A percentile compares a stretch with the other conserved stretches of the same genome.
phyloP scores from a whole-genome alignment of 148 eudicot genomes.

The Nepenthes gracilis region DNA sequence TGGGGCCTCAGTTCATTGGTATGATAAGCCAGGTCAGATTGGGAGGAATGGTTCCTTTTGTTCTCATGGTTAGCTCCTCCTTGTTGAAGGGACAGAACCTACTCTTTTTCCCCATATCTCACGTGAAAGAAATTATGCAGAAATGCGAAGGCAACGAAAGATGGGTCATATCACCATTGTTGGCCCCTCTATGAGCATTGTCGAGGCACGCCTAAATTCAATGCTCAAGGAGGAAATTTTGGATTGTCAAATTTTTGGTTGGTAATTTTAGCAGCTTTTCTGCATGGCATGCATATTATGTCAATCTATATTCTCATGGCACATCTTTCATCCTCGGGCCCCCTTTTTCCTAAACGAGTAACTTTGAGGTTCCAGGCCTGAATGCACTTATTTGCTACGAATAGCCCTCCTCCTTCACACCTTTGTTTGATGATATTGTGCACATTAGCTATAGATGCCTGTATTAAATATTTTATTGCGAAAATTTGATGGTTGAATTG shows the following conservation, averaged over 20 bases:
- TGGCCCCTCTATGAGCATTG: constrained; percentile 62
- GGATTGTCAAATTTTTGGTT: constrained; percentile 33
- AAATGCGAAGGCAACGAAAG: constrained; percentile 83
- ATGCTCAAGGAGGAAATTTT: constrained; percentile 37
- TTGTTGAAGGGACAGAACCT: background rate
- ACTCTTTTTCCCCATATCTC: background rate
- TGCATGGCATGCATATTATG: background rate
- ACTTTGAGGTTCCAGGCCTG: no score
- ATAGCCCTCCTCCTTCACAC: no score
- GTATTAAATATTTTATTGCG: no score
- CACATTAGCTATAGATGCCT: no score
- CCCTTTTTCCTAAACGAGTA: no score
- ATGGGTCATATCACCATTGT: constrained; percentile 89
- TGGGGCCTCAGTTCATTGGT: constrained; percentile 88
- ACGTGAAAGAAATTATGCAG: constrained; percentile 23
- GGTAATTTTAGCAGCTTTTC: background rate
- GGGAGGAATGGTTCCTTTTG: background rate
- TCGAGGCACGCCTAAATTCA: constrained; percentile 52
- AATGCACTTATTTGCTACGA: no score
- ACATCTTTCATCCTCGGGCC: no score
- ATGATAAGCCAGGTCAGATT: constrained; percentile 79
- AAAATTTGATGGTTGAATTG: no score
- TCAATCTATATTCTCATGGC: background rate
- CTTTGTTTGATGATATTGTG: no score
- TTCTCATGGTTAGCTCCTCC: background rate